A percentile compares a stretch with the other conserved stretches of the same genome.
phyloP scores from a whole-genome alignment of 1,139 yeast genomes.

The Magnusiomyces magnusii region DNA sequence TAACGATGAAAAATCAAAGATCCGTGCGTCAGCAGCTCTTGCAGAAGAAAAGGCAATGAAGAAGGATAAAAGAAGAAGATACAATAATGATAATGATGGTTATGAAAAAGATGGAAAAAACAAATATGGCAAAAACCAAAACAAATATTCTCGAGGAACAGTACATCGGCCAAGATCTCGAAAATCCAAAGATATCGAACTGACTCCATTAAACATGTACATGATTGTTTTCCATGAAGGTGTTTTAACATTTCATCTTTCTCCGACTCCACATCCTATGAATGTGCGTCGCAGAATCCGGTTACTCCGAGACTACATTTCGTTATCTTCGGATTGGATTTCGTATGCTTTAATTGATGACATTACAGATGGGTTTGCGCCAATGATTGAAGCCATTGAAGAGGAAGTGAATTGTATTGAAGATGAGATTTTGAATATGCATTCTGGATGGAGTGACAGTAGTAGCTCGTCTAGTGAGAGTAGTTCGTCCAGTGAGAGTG shows the following conservation, averaged over 20 bases:
- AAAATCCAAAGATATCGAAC: slow-evolving; percentile 36
- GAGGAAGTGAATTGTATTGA: slow-evolving; percentile 86
- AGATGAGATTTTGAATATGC: slow-evolving; percentile 82
- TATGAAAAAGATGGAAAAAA: not conserved
- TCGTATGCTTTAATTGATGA: slow-evolving; percentile 96
- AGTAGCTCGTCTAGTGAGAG: slow-evolving; percentile 27
- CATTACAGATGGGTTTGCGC: slow-evolving; percentile 95
- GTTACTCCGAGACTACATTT: slow-evolving; percentile 74
- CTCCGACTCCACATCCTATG: slow-evolving; percentile 93
- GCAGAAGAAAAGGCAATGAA: slow-evolving; percentile 11
- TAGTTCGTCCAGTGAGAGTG: slow-evolving; percentile 32
- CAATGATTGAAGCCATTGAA: slow-evolving; percentile 89
- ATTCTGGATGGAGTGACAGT: slow-evolving; percentile 49
- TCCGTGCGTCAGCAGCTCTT: slow-evolving; percentile 4
- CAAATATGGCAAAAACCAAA: too few species aligned
- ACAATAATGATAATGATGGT: not conserved
- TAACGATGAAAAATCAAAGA: slow-evolving; percentile 12
- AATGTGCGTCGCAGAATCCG: slow-evolving; percentile 93
- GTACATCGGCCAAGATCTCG: not conserved
- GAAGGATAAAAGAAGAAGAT: not conserved
- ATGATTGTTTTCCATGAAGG: slow-evolving; percentile 87
- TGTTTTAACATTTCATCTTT: slow-evolving; percentile 86
- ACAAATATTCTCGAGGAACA: slow-evolving; percentile 6
- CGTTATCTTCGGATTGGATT: slow-evolving; percentile 93
- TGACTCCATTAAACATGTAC: slow-evolving; percentile 88